Conservation (phyloP, 768 basidiomycete genomes). For the Ephemerocybe angulata region DNA sequence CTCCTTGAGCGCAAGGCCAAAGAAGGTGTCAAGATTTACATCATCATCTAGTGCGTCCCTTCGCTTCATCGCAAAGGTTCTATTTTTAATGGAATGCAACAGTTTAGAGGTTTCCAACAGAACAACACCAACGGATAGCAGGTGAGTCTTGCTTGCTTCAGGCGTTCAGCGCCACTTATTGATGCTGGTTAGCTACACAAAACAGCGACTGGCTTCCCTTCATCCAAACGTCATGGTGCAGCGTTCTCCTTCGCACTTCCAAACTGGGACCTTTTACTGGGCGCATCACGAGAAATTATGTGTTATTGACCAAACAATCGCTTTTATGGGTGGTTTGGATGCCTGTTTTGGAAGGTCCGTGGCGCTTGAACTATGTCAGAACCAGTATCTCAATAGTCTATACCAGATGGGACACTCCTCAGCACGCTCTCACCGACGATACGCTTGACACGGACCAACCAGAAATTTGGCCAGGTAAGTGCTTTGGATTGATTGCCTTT, state of each 20-base stretch:
- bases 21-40: conserved; percentile 92
- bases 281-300: conserved; percentile 99
- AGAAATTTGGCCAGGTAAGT: conserved; percentile 84
- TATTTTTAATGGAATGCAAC: conserved; percentile 9
- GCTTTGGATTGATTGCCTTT: conserved; percentile 40
- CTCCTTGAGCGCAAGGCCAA: conserved; percentile 88
- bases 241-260: conserved; percentile 95
- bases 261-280: conserved; percentile 98
- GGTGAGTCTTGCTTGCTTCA: conserved; percentile 46
- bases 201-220: conserved; percentile 70
- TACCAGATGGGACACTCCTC: conserved; percentile 90
- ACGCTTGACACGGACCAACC: conserved; percentile 55
- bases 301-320: conserved; percentile 94
- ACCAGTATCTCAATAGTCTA: not conserved
- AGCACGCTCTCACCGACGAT: conserved; percentile 88
- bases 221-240: conserved; percentile 96
- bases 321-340: conserved; percentile 97
- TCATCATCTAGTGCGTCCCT: conserved; percentile 77
- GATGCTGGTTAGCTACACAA: conserved; percentile 62
- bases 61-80: not conserved
- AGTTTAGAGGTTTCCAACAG: conserved; percentile 94
- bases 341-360: conserved; percentile 81
- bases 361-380: not conserved
- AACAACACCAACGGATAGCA: conserved; percentile 93
- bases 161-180: not conserved